phyloP scores from a whole-genome alignment of 2,329 filamentous ascomycete species.

The Colletotrichum phormii region DNA sequence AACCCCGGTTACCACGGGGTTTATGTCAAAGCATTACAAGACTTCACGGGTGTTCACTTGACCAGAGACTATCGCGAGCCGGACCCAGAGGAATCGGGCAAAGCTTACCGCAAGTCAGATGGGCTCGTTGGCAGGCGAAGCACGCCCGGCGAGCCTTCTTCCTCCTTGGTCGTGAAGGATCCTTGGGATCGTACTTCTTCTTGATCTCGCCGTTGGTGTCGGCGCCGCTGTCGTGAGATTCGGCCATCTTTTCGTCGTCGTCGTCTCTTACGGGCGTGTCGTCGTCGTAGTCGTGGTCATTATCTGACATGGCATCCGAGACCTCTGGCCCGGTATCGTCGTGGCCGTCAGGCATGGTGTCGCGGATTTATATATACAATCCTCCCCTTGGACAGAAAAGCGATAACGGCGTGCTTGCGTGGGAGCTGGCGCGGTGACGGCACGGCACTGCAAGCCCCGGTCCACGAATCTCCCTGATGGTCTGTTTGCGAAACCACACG shows the following conservation, averaged over 20 bases:
- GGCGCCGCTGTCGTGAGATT: slow-evolving; percentile 49
- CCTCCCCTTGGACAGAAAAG: slow-evolving; percentile 22
- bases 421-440: slow-evolving; percentile 41
- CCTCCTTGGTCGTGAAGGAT: slow-evolving; percentile 86
- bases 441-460: slow-evolving; percentile 48
- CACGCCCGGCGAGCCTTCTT: slow-evolving; percentile 98
- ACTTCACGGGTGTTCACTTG: slow-evolving; percentile 26
- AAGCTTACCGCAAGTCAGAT: slow-evolving; percentile 96
- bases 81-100: slow-evolving; percentile 13
- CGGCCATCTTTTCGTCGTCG: slow-evolving; percentile 64
- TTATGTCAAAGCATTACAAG: slow-evolving; percentile 30
- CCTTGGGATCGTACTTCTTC: slow-evolving; percentile 85
- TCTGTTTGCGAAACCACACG: slow-evolving; percentile 36
- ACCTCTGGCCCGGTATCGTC: slow-evolving; percentile 65
- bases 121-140: slow-evolving; percentile 95
- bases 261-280: slow-evolving; percentile 58
- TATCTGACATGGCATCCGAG: slow-evolving; percentile 70
- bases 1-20: slow-evolving; percentile 8
- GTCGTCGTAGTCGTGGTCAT: slow-evolving; percentile 67
- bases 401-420: slow-evolving; percentile 16
- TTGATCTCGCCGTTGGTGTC: slow-evolving; percentile 64
- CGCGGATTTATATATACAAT: slow-evolving; percentile 65
- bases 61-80: slow-evolving; percentile 25
- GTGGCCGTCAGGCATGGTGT: slow-evolving; percentile 67
- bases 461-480: slow-evolving; percentile 30